Evolutionary conservation across 2,329 filamentous ascomycete species (phyloP).

Genomic region (Ascochyta koolunga): DNA sequence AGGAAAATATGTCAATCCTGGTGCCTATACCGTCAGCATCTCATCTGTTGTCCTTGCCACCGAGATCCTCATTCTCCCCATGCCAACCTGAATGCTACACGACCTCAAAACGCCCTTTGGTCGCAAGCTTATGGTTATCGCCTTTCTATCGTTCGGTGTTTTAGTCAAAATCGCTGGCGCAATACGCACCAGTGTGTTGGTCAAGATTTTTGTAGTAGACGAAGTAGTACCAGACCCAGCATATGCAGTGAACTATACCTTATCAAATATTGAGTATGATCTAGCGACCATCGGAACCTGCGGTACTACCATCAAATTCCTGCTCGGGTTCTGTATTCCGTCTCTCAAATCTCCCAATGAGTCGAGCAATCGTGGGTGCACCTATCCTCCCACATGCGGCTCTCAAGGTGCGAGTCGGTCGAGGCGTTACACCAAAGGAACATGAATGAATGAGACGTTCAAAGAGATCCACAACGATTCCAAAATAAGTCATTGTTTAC

Average conservation of each 20-base stretch:
- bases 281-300: constrained; percentile 25
- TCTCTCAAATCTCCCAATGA: constrained; percentile 13
- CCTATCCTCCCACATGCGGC: constrained; percentile 3
- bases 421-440: constrained; percentile 1
- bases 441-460: not conserved
- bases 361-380: constrained; percentile 7
- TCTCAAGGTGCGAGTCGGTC: constrained; percentile 3
- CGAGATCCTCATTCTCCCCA: constrained; percentile 24
- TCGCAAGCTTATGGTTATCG: constrained; percentile 23
- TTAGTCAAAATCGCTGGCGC: constrained; percentile 23
- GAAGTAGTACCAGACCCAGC: constrained; percentile 11
- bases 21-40: constrained; percentile 19
- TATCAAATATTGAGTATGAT: constrained; percentile 28
- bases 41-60: constrained; percentile 23
- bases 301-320: constrained; percentile 26
- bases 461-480: not conserved
- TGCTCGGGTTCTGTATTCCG: constrained; percentile 24
- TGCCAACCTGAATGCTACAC: constrained; percentile 31
- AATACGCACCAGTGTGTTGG: constrained; percentile 18
- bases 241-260: constrained; percentile 15
- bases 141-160: constrained; percentile 25
- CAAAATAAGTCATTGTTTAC: not conserved
- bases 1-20: constrained; percentile 18
- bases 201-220: constrained; percentile 15
- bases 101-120: constrained; percentile 25